phyloP scores from a whole-genome alignment of 163 green algal species.

The Coccomyxa subellipsoidea region DNA sequence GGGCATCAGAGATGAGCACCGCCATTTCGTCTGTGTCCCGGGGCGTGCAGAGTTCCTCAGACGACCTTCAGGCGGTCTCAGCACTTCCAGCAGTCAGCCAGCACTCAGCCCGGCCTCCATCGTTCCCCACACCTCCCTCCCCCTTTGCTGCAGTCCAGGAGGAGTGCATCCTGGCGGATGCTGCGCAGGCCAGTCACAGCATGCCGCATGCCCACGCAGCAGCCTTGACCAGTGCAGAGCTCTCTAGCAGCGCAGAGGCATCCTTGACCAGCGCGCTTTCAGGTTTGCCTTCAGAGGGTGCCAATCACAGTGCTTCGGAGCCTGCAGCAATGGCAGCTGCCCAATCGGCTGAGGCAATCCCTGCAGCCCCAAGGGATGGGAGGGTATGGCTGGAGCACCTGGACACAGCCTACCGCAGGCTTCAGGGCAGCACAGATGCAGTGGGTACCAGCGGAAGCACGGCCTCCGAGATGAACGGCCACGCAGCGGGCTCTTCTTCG shows the following conservation, averaged over 20 bases:
- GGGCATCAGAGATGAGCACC: neutral
- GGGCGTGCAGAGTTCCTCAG: neutral
- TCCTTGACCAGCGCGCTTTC: neutral
- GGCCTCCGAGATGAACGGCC: neutral
- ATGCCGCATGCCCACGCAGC: neutral
- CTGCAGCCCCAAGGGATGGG: neutral
- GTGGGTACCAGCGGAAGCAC: neutral
- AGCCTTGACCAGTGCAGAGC: neutral
- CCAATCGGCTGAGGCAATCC: neutral
- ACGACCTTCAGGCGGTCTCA: neutral
- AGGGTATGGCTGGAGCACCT: neutral
- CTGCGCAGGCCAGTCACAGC: neutral
- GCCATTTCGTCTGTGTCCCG: neutral
- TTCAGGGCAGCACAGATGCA: neutral
- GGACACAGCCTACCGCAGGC: neutral
- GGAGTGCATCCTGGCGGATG: neutral
- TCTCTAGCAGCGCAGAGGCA: no score
- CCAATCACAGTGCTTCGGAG: neutral
- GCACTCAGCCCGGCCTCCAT: neutral
- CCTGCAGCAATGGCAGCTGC: neutral
- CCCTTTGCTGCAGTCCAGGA: neutral
- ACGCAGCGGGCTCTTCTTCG: neutral
- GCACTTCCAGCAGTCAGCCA: neutral
- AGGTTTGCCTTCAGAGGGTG: neutral
- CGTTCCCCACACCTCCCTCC: neutral